These are phyloP conservation scores for Solanum gracilifrons DNA, from an alignment of 257 asterid genomes.

Conservation along the genomic window DNA sequence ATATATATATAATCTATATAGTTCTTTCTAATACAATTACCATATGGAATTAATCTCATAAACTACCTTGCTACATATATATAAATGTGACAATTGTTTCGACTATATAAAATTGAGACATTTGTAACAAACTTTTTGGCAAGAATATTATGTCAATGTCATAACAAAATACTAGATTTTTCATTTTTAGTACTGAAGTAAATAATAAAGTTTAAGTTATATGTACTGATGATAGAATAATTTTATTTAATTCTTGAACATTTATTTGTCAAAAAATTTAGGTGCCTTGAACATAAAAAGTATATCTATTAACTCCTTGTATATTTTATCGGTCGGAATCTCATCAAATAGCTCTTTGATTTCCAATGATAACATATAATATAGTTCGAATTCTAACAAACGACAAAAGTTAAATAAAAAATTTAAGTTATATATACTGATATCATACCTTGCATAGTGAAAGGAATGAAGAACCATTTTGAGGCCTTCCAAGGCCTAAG, in stretches of 20 bases:
- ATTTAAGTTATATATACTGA: not conserved
- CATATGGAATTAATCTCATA: not conserved
- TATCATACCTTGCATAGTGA: conserved; percentile 39
- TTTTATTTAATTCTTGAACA: too few species aligned
- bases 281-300: not conserved
- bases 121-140: not conserved
- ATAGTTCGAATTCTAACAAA: not conserved
- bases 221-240: not conserved
- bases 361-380: not conserved
- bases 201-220: not conserved
- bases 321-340: not conserved
- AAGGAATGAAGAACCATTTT: conserved; percentile 25
- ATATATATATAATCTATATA: not conserved
- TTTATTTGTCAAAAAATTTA: not conserved
- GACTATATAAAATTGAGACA: not conserved
- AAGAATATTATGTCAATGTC: not conserved
- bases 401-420: not conserved
- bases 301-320: not conserved
- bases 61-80: not conserved
- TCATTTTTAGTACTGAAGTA: not conserved
- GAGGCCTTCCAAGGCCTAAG: conserved; percentile 45
- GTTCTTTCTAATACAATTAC: not conserved
- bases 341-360: not conserved
- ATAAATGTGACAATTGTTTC: not conserved
- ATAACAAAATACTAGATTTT: not conserved